Conservation (phyloP, 2,329 filamentous ascomycete genomes). For the Diaporthe citri region DNA sequence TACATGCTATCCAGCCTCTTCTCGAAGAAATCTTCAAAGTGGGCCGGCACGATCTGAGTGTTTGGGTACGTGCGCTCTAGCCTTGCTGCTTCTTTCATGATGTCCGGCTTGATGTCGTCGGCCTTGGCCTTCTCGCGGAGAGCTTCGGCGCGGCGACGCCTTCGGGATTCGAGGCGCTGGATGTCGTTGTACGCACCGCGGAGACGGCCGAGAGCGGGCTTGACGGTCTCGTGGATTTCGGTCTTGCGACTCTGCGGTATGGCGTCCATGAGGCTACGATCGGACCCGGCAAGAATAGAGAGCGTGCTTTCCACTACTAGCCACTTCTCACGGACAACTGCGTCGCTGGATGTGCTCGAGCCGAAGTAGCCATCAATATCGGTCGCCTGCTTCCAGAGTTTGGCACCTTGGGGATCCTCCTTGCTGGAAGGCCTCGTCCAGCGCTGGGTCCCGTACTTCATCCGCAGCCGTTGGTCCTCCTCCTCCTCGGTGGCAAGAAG, state of each 20-base stretch:
- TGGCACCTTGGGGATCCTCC: conserved; percentile 73
- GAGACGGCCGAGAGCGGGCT: conserved; percentile 81
- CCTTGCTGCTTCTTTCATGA: conserved; percentile 85
- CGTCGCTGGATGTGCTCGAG: conserved; percentile 67
- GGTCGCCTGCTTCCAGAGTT: conserved; percentile 79
- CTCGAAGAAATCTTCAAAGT: conserved; percentile 94
- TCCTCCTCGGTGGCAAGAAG: conserved; percentile 83
- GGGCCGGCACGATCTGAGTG: conserved; percentile 85
- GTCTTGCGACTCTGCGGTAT: conserved; percentile 88
- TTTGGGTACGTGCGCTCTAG: conserved; percentile 89
- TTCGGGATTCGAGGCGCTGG: conserved; percentile 82
- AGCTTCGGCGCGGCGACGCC: conserved; percentile 82
- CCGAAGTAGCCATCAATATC: conserved; percentile 92
- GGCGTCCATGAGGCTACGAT: conserved; percentile 85
- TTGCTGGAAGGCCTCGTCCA: conserved; percentile 82
- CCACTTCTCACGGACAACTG: conserved; percentile 81
- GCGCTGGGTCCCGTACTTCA: conserved; percentile 86
- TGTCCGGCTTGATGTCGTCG: conserved; percentile 90
- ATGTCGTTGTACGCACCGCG: conserved; percentile 88
- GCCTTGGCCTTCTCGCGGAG: conserved; percentile 83
- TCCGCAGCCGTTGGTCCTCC: conserved; percentile 82
- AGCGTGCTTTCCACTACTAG: conserved; percentile 81
- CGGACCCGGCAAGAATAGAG: conserved; percentile 80
- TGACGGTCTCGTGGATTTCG: conserved; percentile 83
- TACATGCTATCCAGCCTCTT: conserved; percentile 81